Percentiles rank a stretch among this genome's conserved stretches.
Evolutionary conservation across 148 eudicot genomes (phyloP).

Genomic region (Silene latifolia): DNA sequence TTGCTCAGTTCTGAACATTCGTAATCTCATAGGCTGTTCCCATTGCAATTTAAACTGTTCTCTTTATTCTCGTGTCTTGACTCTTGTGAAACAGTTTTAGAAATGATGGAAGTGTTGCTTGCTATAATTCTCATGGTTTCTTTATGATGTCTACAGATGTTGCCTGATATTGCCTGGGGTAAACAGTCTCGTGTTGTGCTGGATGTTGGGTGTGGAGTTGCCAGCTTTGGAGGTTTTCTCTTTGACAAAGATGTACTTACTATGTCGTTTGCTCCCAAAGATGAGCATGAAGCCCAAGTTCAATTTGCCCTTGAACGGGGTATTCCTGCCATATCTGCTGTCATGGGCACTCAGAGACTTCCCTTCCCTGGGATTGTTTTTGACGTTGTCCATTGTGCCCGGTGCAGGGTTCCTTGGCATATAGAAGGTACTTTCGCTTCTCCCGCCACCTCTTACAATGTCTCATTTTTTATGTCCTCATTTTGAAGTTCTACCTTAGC

Average conservation of each 20-base stretch:
- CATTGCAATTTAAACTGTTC: not conserved
- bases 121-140: slow-evolving; percentile 10
- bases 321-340: slow-evolving; percentile 90
- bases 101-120: not conserved
- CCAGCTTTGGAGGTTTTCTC: slow-evolving; percentile 50
- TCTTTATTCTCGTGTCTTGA: not conserved
- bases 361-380: slow-evolving; percentile 80
- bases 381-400: slow-evolving; percentile 90
- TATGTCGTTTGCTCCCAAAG: slow-evolving; percentile 93
- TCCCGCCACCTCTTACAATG: not conserved
- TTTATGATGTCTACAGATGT: slow-evolving; percentile 37
- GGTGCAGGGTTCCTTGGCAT: slow-evolving; percentile 96
- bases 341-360: slow-evolving; percentile 89
- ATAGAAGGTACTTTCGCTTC: slow-evolving; percentile 61
- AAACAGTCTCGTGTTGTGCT: slow-evolving; percentile 75
- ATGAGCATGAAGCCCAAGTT: slow-evolving; percentile 91
- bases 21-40: not conserved
- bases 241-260: slow-evolving; percentile 50
- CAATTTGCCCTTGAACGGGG: slow-evolving; percentile 77
- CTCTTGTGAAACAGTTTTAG: not conserved
- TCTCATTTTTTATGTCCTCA: not conserved
- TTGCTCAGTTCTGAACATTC: not conserved
- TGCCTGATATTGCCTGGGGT: slow-evolving; percentile 79
- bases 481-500: not conserved
- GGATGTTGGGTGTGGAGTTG: slow-evolving; percentile 91